These are phyloP conservation scores for Echinochloa phyllopogon DNA, from an alignment of 176 grass and related monocot genomes.

Conservation along the genomic window DNA sequence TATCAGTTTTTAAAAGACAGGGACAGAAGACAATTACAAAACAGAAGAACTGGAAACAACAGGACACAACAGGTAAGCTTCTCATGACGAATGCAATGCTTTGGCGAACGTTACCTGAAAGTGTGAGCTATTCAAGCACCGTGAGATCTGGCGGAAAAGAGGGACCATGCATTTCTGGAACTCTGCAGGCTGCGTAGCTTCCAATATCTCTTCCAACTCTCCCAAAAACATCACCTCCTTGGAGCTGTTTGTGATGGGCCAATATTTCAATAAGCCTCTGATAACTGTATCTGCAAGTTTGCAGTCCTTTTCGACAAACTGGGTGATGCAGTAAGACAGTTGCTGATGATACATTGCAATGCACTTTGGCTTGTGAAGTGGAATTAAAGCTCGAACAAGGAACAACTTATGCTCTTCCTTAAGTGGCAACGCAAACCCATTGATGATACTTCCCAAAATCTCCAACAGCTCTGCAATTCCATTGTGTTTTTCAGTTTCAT, in stretches of 20 bases:
- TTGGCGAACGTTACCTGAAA: constrained; percentile 71
- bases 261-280: constrained; percentile 87
- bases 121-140: constrained; percentile 79
- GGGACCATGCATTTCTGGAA: constrained; percentile 97
- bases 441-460: constrained; percentile 87
- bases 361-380: constrained; percentile 82
- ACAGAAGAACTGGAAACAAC: not conserved
- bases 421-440: constrained; percentile 83
- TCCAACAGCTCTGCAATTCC: constrained; percentile 87
- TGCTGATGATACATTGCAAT: constrained; percentile 78
- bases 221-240: constrained; percentile 91
- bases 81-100: not conserved
- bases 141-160: constrained; percentile 74
- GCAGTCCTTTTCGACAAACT: constrained; percentile 88
- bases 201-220: constrained; percentile 85
- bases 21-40: not conserved
- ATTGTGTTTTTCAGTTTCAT: constrained; percentile 87
- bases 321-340: constrained; percentile 74
- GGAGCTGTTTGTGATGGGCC: constrained; percentile 86
- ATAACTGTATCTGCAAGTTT: constrained; percentile 83
- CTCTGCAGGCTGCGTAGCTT: constrained; percentile 76
- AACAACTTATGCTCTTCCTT: constrained; percentile 94
- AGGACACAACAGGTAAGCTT: not conserved
- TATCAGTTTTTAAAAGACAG: not conserved
- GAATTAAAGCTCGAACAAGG: constrained; percentile 73